Evolutionary conservation across 805 yeast genomes (phyloP), one percentile per base, ranked within the genome.

Genomic region (Teunomyces funiuensis): DNA sequence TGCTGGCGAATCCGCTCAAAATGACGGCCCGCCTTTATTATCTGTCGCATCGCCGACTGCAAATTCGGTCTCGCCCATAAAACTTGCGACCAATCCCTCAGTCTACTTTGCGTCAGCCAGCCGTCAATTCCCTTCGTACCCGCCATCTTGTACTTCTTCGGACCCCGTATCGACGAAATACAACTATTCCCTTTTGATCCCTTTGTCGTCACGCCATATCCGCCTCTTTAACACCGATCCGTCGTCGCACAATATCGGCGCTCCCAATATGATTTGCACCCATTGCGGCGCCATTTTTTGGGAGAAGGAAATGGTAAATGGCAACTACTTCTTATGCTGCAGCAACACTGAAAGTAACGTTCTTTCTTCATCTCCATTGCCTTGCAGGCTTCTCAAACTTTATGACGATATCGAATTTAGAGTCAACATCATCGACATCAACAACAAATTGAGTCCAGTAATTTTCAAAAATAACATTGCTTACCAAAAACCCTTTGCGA

Each of bases 241-340:
- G 9, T 8, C 10, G 5, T 22, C 25, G 3, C 25, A 22, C 7
- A 22, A 22, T 17, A 31, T 31, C 13, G 34, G 34, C 14, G 15
- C 13, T 31, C 34, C 34, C 11, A 31, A 31, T 16, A 31, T 18
- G 34, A 20, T 20, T 11, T 31, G 34, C 25, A 31, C 34, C 9
- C 19, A n/a, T 10, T 31, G 34, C 19, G 34, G 34, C 13, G 34
- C 34, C 5, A 31, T 31, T 16, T 31, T 31, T 10, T 31, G 34
- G 34, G 13, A 31, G 7, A 23, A 31, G n/a, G 34, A 31, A 31
- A 11, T 19, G 22, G 19, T 6, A 17, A 31, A 31, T 7, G 34
- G 10, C 25, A 9, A 10, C 10, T 31, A 31, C 15, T 14, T 19
- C 5, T 11, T 31, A 4, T 31, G 34, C 9, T 31, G 34, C 19